Base-by-base conservation (phyloP, 495 filamentous ascomycete genomes). In the Talaromyces liani region DNA sequence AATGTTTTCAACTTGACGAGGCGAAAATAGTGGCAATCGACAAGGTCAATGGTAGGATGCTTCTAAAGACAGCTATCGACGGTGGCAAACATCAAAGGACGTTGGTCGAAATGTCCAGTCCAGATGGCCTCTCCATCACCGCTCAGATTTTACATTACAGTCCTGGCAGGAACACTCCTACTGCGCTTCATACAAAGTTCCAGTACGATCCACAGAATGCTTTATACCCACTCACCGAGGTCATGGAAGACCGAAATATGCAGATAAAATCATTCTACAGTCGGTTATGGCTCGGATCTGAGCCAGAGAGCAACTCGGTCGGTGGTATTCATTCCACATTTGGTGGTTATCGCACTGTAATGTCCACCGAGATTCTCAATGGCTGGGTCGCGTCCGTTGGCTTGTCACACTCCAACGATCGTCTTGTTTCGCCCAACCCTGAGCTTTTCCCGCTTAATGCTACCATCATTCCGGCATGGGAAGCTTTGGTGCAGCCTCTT, bases 401-500 rank as follows among this genome's bases (percentile, higher is more conserved):
- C 33, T 36, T 36, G 10, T 36, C 33, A 36, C 33, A 36, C 1
- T 36, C 33, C 33, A 36, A 36, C 10, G 33, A 36, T 12, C 33
- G 33, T 36, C 33, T 36, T 36, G 33, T 36, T 10, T 36, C 33
- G 33, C 33, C 33, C 9, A 36, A 36, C 33, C 1, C 1, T 36
- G 33, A 36, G 33, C 33, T 36, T 10, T 12, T 36, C 33, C n/a
- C 93, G 98, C 71, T 98, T 94, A 94, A 98, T 73, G 97, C 97
- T 66, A 93, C 93, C 63, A 97, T 98, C 64, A 93, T 98, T 25
- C 91, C 95, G 22, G 93, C 93, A 65, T 98, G 93, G 93, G 96
- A 98, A 75, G 93, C 94, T 47, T 97, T 98, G 72, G 97, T 90
- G 22, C 97, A 96, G 80, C 93, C 93, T 0, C 97, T 97, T 71